These are phyloP conservation scores for Beauveria medogensis DNA, from an alignment of 2,329 filamentous ascomycete species.

Conservation along the genomic window DNA sequence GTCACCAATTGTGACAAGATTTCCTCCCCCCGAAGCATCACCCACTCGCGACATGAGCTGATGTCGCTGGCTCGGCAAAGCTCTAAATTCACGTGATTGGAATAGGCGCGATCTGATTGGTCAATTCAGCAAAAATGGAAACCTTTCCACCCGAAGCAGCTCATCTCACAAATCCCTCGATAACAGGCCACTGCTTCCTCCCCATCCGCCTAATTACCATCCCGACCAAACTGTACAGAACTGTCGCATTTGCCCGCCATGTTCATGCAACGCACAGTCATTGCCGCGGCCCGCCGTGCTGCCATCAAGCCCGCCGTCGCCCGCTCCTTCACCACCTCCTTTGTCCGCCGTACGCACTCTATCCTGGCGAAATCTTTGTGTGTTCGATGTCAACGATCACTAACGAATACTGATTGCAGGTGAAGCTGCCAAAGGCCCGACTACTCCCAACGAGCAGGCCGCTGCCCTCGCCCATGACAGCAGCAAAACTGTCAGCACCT, in stretches of 20 bases:
- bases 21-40: too few species aligned
- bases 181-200: conserved; percentile 21
- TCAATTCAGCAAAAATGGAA: conserved; percentile 27
- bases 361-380: neutral
- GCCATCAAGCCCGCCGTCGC: conserved; percentile 45
- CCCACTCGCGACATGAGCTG: neutral
- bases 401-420: conserved; percentile 19
- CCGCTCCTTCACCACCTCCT: conserved; percentile 53
- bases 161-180: conserved; percentile 42
- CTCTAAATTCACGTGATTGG: conserved; percentile 24
- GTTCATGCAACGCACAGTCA: conserved; percentile 57
- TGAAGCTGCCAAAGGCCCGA: conserved; percentile 28
- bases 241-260: conserved; percentile 31
- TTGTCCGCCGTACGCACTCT: conserved; percentile 48
- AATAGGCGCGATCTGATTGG: conserved; percentile 23
- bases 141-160: conserved; percentile 35
- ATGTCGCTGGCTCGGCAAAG: conserved; percentile 13
- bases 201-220: conserved; percentile 16
- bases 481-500: conserved; percentile 38
- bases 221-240: conserved; percentile 16
- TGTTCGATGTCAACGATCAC: neutral
- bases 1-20: too few species aligned
- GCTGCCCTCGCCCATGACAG: conserved; percentile 28
- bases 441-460: conserved; percentile 29
- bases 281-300: conserved; percentile 51